phyloP scores from a whole-genome alignment of 768 basidiomycete species.

The Strobilomyces confusus region DNA sequence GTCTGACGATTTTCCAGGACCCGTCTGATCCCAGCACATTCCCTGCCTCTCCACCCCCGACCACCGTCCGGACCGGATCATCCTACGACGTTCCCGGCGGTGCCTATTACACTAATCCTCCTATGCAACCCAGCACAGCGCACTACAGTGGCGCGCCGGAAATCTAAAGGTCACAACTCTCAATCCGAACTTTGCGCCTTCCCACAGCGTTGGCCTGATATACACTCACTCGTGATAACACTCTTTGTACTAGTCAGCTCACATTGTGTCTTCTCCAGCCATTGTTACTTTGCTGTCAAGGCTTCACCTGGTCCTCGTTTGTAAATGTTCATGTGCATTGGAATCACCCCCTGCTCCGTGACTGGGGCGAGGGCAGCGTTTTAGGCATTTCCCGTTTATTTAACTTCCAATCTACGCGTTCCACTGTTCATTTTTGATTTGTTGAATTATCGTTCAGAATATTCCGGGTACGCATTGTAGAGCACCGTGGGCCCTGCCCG shows the following conservation, averaged over 20 bases:
- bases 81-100: constrained; percentile 6
- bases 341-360: not conserved
- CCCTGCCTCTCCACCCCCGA: constrained; percentile 26
- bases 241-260: not conserved
- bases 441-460: too few relatives aligned
- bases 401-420: not conserved
- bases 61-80: constrained; percentile 7
- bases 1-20: constrained; percentile 23
- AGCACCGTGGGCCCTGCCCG: too few relatives aligned
- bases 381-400: not conserved
- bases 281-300: not conserved
- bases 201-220: too few relatives aligned
- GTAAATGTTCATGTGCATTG: not conserved
- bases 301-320: not conserved
- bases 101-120: constrained; percentile 9
- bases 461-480: too few relatives aligned
- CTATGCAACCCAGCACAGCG: constrained; percentile 10
- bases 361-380: not conserved
- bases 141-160: constrained; percentile 28
- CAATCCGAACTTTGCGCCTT: not conserved
- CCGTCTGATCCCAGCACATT: constrained; percentile 37
- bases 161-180: constrained; percentile 7
- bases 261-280: not conserved
- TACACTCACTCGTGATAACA: not conserved
- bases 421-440: too few relatives aligned